These are phyloP conservation scores for Mucor racemosus DNA, from an alignment of 371 early-diverging fungal genomes.

Conservation along the genomic window DNA sequence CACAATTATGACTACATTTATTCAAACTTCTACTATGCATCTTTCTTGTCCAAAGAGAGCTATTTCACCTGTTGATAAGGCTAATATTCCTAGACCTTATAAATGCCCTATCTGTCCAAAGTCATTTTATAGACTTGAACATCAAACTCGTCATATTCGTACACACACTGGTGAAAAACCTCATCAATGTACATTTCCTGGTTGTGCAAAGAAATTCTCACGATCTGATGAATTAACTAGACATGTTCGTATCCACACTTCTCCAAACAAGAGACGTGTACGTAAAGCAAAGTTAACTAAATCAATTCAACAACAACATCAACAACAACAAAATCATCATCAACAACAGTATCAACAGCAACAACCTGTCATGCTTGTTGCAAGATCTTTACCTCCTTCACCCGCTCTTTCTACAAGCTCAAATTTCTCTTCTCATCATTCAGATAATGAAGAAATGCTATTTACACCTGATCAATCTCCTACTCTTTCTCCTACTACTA, in stretches of 20 bases:
- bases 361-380: constrained; percentile 17
- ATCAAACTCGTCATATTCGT: constrained; percentile 86
- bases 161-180: constrained; percentile 95
- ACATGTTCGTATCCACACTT: constrained; percentile 79
- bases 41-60: constrained; percentile 32
- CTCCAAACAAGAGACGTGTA: constrained; percentile 42
- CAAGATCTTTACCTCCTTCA: constrained; percentile 37
- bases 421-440: constrained; percentile 29
- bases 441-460: constrained; percentile 49
- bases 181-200: constrained; percentile 78
- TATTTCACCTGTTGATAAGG: constrained; percentile 41
- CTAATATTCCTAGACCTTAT: constrained; percentile 62
- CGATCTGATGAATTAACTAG: constrained; percentile 90
- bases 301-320: constrained; percentile 23
- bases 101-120: constrained; percentile 72
- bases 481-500: constrained; percentile 31
- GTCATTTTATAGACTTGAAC: constrained; percentile 76
- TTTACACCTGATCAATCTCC: constrained; percentile 52
- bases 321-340: constrained; percentile 18
- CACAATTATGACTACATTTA: constrained; percentile 5
- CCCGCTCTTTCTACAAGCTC: constrained; percentile 45
- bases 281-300: constrained; percentile 20
- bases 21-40: constrained; percentile 5
- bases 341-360: constrained; percentile 11
- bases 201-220: constrained; percentile 87